phyloP scores from a whole-genome alignment of 768 basidiomycete genomes.

The Mycena kentingensis region DNA sequence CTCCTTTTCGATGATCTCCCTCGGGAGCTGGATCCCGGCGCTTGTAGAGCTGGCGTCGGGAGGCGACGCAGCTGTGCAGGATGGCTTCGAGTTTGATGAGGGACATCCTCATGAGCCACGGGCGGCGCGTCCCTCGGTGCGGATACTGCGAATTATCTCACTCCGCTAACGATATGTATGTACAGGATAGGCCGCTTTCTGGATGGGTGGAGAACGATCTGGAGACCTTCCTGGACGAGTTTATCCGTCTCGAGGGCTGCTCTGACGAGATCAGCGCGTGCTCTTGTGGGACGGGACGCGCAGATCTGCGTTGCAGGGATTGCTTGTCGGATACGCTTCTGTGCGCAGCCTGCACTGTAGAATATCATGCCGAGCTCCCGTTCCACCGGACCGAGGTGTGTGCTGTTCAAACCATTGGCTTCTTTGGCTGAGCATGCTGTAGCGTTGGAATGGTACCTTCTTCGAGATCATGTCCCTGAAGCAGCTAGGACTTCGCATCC shows the following conservation, averaged over 20 bases:
- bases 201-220: constrained; percentile 2
- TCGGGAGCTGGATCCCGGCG: too few relatives aligned
- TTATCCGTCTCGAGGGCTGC: too few relatives aligned
- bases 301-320: background rate
- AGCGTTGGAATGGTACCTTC: background rate
- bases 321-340: background rate
- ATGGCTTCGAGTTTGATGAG: background rate
- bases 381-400: constrained; percentile 2
- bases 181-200: background rate
- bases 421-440: too few relatives aligned
- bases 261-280: too few relatives aligned
- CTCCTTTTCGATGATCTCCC: too few relatives aligned
- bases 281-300: background rate
- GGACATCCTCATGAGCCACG: background rate
- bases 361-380: background rate
- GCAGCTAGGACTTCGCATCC: constrained; percentile 24
- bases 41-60: too few relatives aligned
- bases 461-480: constrained; percentile 11
- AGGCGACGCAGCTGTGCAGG: background rate
- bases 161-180: too few relatives aligned
- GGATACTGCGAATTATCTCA: too few relatives aligned
- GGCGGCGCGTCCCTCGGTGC: background rate
- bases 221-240: too few relatives aligned
- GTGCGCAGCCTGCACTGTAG: background rate
- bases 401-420: too few relatives aligned